Conservation (phyloP, 306 rosid species). For the Cucumis melo region DNA sequence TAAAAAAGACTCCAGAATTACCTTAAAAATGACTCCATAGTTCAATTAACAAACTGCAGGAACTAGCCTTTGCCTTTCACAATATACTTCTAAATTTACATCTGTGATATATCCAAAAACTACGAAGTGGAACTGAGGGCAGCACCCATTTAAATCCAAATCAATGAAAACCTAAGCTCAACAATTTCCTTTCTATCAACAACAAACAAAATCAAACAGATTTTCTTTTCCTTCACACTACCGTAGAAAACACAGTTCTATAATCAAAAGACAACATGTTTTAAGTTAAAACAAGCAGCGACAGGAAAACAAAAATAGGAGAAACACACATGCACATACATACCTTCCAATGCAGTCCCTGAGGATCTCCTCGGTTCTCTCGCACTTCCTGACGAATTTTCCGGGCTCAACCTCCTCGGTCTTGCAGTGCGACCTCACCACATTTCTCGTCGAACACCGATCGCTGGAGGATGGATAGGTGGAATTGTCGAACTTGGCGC, state of each 20-base stretch:
- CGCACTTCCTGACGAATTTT: constrained; percentile 63
- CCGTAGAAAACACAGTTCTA: background rate
- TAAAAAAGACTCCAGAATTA: no score
- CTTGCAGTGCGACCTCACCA: constrained; percentile 56
- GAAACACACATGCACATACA: background rate
- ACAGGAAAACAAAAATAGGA: background rate
- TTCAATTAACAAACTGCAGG: background rate
- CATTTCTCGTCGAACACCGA: constrained; percentile 39
- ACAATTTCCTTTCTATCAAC: background rate
- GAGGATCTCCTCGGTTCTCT: constrained; percentile 71
- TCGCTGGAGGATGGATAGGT: constrained; percentile 14
- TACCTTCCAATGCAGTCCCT: constrained; percentile 62
- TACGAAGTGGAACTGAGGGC: background rate
- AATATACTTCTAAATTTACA: background rate
- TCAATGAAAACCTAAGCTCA: background rate
- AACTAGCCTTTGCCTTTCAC: background rate
- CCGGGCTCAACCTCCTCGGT: constrained; percentile 79
- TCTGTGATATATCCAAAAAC: background rate
- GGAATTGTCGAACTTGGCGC: background rate
- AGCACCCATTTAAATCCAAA: background rate
- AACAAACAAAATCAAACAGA: background rate
- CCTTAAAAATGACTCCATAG: background rate
- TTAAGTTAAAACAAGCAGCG: background rate
- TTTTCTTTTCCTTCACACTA: background rate
- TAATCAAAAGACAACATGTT: background rate